These are phyloP conservation scores for Pythium insidiosum DNA, from an alignment of 352 stramenopile genomes.

Conservation along the genomic window DNA sequence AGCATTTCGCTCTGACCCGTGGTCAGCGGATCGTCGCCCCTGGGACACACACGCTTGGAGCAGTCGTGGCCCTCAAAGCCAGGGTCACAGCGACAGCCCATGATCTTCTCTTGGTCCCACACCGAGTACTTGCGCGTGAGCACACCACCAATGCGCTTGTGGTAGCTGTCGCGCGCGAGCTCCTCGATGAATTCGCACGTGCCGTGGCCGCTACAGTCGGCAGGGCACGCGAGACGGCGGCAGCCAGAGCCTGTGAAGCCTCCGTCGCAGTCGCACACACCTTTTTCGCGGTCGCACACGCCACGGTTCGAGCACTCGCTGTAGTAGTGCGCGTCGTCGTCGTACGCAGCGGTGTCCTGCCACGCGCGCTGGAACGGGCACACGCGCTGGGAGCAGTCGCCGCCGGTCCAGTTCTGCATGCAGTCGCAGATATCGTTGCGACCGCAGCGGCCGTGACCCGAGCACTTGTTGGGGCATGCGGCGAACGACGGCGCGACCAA, in stretches of 20 bases:
- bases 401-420: conserved; percentile 70
- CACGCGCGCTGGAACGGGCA: conserved; percentile 37
- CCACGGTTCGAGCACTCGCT: conserved; percentile 68
- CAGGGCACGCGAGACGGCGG: conserved; percentile 27
- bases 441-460: conserved; percentile 76
- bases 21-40: conserved; percentile 77
- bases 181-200: conserved; percentile 49
- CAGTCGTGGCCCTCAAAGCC: conserved; percentile 53
- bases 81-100: conserved; percentile 48
- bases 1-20: conserved; percentile 41
- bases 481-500: conserved; percentile 14
- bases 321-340: conserved; percentile 57
- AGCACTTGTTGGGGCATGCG: conserved; percentile 81
- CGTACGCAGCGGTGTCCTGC: conserved; percentile 28
- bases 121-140: conserved; percentile 20
- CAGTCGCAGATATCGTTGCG: conserved; percentile 72
- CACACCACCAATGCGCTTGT: conserved; percentile 30
- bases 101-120: conserved; percentile 81
- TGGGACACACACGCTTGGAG: conserved; percentile 64
- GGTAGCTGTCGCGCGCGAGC: conserved; percentile 26
- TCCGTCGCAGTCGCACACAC: conserved; percentile 50
- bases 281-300: conserved; percentile 62
- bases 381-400: conserved; percentile 32
- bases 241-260: conserved; percentile 69
- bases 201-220: conserved; percentile 40